Percentiles rank a stretch among this genome's conserved stretches.
Evolutionary conservation across 257 asterid genomes (phyloP).

Genomic region (Przewalskia tangutica): DNA sequence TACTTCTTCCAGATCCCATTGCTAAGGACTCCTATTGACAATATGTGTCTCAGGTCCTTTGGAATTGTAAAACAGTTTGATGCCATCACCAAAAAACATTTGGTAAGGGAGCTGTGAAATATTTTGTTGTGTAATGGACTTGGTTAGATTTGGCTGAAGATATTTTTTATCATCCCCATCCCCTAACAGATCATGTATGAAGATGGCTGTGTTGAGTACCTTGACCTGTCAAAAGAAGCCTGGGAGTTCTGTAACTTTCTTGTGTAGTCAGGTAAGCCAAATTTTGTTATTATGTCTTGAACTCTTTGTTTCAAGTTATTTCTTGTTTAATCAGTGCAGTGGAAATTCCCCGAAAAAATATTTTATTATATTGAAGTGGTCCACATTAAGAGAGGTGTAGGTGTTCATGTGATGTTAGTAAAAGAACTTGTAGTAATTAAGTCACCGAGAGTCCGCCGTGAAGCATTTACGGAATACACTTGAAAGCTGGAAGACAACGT

Average conservation of each 20-base stretch:
- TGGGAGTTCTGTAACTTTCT: slow-evolving; percentile 62
- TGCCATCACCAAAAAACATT: slow-evolving; percentile 53
- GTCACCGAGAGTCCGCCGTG: background rate
- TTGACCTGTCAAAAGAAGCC: slow-evolving; percentile 79
- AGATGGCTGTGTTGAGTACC: slow-evolving; percentile 56
- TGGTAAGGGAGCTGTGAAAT: slow-evolving; percentile 40
- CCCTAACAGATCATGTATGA: slow-evolving; percentile 70
- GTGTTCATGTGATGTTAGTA: background rate
- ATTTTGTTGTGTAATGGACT: slow-evolving; percentile 2
- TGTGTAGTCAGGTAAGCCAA: slow-evolving; percentile 31
- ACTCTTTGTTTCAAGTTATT: background rate
- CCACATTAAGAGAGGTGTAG: background rate
- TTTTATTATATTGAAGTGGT: background rate
- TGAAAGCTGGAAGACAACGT: background rate
- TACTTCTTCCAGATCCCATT: background rate
- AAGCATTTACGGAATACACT: background rate
- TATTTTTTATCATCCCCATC: background rate
- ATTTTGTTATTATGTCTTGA: background rate
- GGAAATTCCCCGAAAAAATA: background rate
- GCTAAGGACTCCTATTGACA: background rate
- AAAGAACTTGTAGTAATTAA: background rate
- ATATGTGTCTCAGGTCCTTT: slow-evolving; percentile 45
- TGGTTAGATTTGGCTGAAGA: slow-evolving; percentile 4
- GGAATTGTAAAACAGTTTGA: slow-evolving; percentile 68
- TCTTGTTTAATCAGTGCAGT: background rate